phyloP scores from a whole-genome alignment of 2,329 filamentous ascomycete genomes.

The Parascedosporium putredinis region DNA sequence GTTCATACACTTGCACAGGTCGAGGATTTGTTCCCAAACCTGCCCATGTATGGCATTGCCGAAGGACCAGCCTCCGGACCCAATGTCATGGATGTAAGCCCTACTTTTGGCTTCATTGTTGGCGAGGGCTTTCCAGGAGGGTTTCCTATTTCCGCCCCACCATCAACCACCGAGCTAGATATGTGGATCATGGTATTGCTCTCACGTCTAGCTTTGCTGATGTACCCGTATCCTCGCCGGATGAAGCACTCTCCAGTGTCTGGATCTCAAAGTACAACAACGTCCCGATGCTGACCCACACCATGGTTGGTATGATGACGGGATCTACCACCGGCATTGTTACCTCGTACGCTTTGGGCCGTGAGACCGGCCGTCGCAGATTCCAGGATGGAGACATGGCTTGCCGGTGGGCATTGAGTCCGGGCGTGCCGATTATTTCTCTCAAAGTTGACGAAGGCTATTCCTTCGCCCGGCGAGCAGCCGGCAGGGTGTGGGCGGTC shows the following conservation, averaged over 20 bases:
- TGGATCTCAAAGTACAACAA: conserved; percentile 81
- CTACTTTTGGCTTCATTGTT: conserved; percentile 70
- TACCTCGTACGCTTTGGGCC: conserved; percentile 67
- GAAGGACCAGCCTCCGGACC: conserved; percentile 68
- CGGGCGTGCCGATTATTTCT: conserved; percentile 81
- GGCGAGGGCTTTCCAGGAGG: conserved; percentile 83
- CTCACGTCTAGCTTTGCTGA: conserved; percentile 55
- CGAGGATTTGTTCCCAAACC: conserved; percentile 62
- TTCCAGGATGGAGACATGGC: conserved; percentile 68
- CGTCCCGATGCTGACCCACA: conserved; percentile 62
- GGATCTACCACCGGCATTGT: conserved; percentile 78
- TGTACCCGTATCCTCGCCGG: conserved; percentile 64
- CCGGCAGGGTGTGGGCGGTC: conserved; percentile 76
- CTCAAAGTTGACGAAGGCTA: conserved; percentile 79
- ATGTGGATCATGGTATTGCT: conserved; percentile 52
- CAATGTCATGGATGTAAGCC: conserved; percentile 86
- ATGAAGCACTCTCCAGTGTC: conserved; percentile 66
- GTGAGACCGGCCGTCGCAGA: conserved; percentile 45
- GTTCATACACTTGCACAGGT: conserved; percentile 67
- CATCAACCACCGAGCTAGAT: conserved; percentile 67
- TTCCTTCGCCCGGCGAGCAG: conserved; percentile 55
- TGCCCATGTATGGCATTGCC: conserved; percentile 67
- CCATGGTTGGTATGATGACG: conserved; percentile 69
- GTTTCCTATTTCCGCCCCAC: conserved; percentile 66
- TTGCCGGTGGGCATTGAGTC: conserved; percentile 80